These are phyloP conservation scores for Candida maesae DNA, from an alignment of 805 yeast species.

Conservation along the genomic window DNA sequence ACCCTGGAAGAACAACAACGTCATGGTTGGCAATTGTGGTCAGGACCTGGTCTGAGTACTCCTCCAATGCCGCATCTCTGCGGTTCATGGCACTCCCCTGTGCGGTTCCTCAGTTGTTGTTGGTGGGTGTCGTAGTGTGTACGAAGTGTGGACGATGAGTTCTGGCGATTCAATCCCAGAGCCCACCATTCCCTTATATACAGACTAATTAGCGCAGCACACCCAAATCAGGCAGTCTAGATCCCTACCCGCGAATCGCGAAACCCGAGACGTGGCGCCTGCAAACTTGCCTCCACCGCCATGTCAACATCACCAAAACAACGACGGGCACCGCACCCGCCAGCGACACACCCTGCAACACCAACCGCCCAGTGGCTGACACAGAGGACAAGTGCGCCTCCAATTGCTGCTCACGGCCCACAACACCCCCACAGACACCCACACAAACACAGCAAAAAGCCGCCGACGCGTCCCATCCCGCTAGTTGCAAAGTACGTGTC, in stretches of 20 bases:
- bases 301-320: not conserved
- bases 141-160: no score
- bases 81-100: not conserved
- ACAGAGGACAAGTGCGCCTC: no score
- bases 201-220: not conserved
- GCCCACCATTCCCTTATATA: not conserved
- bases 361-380: no score
- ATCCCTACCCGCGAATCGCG: not conserved
- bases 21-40: not conserved
- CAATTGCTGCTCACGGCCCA: no score
- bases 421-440: not conserved
- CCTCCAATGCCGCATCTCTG: not conserved
- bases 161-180: no score
- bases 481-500: not conserved
- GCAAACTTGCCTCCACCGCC: no score
- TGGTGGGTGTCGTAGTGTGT: no score
- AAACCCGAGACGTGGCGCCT: not conserved
- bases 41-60: not conserved
- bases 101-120: not conserved
- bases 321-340: no score
- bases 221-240: not conserved
- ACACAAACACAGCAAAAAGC: not conserved
- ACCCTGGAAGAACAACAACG: not conserved
- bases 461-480: no score
- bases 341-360: no score